Base-by-base conservation (phyloP, 257 asterid genomes). In the Mitragyna speciosa region DNA sequence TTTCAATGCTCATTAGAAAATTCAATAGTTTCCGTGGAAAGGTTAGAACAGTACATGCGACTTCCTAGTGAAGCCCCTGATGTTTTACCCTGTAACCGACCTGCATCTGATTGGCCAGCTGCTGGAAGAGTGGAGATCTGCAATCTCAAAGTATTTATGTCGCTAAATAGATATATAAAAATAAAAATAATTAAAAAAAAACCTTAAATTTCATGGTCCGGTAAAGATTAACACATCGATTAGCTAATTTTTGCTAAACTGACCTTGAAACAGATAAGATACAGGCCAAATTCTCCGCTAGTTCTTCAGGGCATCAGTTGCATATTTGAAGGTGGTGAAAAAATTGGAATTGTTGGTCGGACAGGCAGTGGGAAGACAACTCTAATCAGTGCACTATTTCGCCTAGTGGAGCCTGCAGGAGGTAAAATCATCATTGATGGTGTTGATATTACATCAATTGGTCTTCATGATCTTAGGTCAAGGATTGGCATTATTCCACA, bases 321-420 rank as follows among this genome's bases (percentile, higher is more conserved):
- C 74, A 73, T 58, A 65, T 54, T 82, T 67, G 81, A 72, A 77
- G 84, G 83, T 31, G 88, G 88, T 28, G 33, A 82, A 28, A 82
- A 85, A 80, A 47, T 85, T 72, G 86, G 88, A 51, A 68, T 85
- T 49, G 88, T 85, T 66, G 88, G 88, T 56, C 39, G 88, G 75
- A 82, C 85, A 17, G 86, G 89, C 24, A 86, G 87, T 75, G 85
- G 89, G 31, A 86, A 86, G 73, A 73, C 87, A 43, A 86, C 89
- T 52, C 78, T 83, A 24, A 83, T 86, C n/a, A 77, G 79, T 31
- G 80, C 83, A 22, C 71, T 83, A 51, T 83, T 83, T 80, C 82
- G 85, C 30, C 65, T 84, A 70, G 87, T 84, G 74, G 85, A 84
- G 33, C 81, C 87, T 10, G 56, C 81, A 0, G 83, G 76, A n/a